Percentiles rank a stretch among this genome's conserved stretches.
These are phyloP conservation scores for Glycine soja DNA, from an alignment of 306 rosid genomes.

Conservation along the genomic window DNA sequence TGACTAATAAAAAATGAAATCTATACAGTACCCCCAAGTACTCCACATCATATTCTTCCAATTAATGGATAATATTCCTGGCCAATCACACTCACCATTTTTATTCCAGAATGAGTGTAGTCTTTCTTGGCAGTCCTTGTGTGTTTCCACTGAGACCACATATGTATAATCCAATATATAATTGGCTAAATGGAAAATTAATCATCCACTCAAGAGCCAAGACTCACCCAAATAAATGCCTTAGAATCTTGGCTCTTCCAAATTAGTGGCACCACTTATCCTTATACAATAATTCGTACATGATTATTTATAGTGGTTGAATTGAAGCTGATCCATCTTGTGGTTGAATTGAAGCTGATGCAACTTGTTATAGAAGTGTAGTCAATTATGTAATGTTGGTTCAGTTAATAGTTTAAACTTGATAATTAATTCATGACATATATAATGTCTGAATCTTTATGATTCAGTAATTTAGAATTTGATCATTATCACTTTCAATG, in stretches of 20 bases:
- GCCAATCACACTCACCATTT: background rate
- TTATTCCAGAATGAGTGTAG: background rate
- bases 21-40: too few relatives aligned
- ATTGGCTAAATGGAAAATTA: constrained; percentile 13
- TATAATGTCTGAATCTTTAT: background rate
- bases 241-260: background rate
- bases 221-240: constrained; percentile 13
- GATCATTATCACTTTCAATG: background rate
- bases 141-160: background rate
- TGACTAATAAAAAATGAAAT: too few relatives aligned
- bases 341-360: background rate
- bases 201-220: constrained; percentile 27
- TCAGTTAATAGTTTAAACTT: background rate
- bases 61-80: too few relatives aligned
- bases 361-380: background rate
- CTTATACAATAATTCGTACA: background rate
- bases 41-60: too few relatives aligned
- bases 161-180: background rate
- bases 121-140: background rate
- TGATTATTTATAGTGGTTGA: constrained; percentile 5
- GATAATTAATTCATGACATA: too few relatives aligned
- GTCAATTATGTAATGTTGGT: background rate
- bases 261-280: constrained; percentile 26
- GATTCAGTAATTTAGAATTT: background rate
- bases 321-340: background rate